Conservation (phyloP, 2,329 filamentous ascomycete genomes). For the Hypoxylon sp. region DNA sequence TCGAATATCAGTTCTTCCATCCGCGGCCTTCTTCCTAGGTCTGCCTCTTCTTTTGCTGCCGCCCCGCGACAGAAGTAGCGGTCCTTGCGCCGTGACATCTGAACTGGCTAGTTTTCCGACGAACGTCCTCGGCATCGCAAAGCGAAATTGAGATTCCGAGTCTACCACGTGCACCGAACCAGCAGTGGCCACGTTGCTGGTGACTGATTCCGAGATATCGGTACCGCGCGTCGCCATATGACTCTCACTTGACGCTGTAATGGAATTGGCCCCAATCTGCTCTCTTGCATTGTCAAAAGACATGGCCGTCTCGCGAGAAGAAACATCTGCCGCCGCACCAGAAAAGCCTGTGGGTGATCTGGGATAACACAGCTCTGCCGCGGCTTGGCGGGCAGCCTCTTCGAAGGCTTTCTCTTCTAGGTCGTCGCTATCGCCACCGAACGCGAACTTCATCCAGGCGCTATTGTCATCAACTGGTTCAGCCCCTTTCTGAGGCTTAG, state of each 20-base stretch:
- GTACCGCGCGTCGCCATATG: constrained; percentile 35
- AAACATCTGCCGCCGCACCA: constrained; percentile 16
- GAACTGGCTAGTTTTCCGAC: constrained; percentile 38
- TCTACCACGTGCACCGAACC: constrained; percentile 23
- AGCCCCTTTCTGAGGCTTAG: neutral
- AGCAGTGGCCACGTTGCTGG: constrained; percentile 33
- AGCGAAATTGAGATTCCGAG: constrained; percentile 25
- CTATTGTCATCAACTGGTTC: constrained; percentile 31
- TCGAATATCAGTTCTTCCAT: constrained; percentile 44
- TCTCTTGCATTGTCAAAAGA: neutral
- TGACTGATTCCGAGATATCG: constrained; percentile 17
- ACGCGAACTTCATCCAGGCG: constrained; percentile 45
- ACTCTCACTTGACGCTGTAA: constrained; percentile 24
- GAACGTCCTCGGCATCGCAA: constrained; percentile 40
- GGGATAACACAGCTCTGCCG: constrained; percentile 39
- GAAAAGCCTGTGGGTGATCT: constrained; percentile 21
- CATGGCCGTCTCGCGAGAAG: constrained; percentile 22
- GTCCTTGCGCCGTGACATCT: neutral
- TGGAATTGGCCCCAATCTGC: neutral
- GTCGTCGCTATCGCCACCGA: constrained; percentile 38
- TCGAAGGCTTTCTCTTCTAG: constrained; percentile 35
- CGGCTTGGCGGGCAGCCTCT: constrained; percentile 40
- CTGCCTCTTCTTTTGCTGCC: constrained; percentile 28
- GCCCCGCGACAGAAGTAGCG: neutral
- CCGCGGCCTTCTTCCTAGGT: constrained; percentile 26